phyloP scores from a whole-genome alignment of 2,329 filamentous ascomycete species.

The Cryphonectria naterciae region DNA sequence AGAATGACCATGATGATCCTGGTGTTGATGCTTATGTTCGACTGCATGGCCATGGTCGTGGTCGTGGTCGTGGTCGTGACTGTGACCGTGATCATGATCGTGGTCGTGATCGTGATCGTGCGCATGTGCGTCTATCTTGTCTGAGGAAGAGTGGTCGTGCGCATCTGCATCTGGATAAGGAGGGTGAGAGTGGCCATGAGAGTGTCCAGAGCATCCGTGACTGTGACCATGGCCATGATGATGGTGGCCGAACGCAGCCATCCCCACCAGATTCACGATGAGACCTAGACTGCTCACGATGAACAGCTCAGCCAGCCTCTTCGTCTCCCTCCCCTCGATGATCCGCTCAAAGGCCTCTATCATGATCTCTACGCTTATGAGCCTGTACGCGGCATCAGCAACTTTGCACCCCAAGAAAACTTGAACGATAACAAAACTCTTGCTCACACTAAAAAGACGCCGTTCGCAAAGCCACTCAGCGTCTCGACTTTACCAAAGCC shows the following conservation, averaged over 20 bases:
- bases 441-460: conserved; percentile 84
- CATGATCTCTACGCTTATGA: conserved; percentile 94
- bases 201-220: conserved; percentile 44
- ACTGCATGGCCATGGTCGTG: conserved; percentile 42
- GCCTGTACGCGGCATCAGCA: conserved; percentile 48
- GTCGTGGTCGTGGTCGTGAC: conserved; percentile 73
- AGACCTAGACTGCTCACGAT: conserved; percentile 86
- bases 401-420: background rate
- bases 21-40: conserved; percentile 32
- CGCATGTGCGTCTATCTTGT: conserved; percentile 35
- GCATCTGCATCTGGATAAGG: conserved; percentile 41
- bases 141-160: conserved; percentile 34
- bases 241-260: conserved; percentile 79
- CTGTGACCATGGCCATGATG: conserved; percentile 50
- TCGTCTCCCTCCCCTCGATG: conserved; percentile 80
- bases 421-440: background rate
- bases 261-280: conserved; percentile 88
- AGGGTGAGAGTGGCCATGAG: conserved; percentile 40
- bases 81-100: conserved; percentile 68
- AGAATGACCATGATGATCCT: conserved; percentile 45
- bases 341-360: conserved; percentile 92
- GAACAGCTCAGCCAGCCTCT: conserved; percentile 83
- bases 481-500: conserved; percentile 98
- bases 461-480: conserved; percentile 93
- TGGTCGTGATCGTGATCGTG: conserved; percentile 44